These are phyloP conservation scores for Cystobasidium ongulense DNA, from an alignment of 768 basidiomycete species.

Conservation along the genomic window DNA sequence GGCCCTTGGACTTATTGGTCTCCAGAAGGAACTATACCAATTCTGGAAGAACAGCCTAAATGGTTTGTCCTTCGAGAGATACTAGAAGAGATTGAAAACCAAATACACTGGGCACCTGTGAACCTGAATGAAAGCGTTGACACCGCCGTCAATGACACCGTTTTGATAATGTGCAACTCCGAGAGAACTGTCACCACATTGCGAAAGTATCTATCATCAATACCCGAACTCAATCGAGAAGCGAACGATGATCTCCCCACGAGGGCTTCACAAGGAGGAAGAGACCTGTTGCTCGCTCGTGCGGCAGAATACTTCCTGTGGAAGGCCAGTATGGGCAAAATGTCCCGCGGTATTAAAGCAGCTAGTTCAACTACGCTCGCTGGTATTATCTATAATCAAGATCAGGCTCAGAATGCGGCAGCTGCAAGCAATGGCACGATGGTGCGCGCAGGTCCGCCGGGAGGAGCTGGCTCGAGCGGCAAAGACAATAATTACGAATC, in stretches of 20 bases:
- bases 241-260: background rate
- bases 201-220: constrained; percentile 66
- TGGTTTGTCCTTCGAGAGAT: constrained; percentile 81
- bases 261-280: constrained; percentile 48
- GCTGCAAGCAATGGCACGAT: background rate
- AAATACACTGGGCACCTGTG: constrained; percentile 49
- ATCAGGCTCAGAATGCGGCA: background rate
- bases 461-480: background rate
- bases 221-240: constrained; percentile 45
- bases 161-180: constrained; percentile 82
- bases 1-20: constrained; percentile 51
- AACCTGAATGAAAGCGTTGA: constrained; percentile 31
- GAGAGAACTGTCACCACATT: constrained; percentile 64
- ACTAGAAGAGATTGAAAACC: constrained; percentile 80
- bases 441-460: background rate
- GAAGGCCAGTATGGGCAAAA: constrained; percentile 54
- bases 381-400: constrained; percentile 2
- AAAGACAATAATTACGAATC: constrained; percentile 49
- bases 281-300: constrained; percentile 69
- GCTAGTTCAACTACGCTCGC: constrained; percentile 9
- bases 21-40: constrained; percentile 68
- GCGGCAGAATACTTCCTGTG: constrained; percentile 68
- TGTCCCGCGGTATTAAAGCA: constrained; percentile 38
- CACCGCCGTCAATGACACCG: constrained; percentile 49
- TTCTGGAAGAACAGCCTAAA: constrained; percentile 89